Percentiles rank a stretch among this genome's conserved stretches.
These are phyloP conservation scores for Populus simonii DNA, from an alignment of 345 rosid species.

Conservation along the genomic window DNA sequence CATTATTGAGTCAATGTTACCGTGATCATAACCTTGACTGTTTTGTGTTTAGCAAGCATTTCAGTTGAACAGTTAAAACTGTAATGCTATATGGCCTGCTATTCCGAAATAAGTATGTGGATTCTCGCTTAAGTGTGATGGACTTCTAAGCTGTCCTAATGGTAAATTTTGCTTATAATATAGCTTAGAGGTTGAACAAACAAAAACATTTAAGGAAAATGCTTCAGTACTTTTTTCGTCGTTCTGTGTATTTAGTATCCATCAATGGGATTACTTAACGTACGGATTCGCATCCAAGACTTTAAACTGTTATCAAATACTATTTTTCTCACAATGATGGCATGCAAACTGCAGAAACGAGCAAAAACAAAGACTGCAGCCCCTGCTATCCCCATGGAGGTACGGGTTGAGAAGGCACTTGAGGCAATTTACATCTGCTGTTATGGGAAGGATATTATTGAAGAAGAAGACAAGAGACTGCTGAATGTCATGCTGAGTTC, in stretches of 20 bases:
- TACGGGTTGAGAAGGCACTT: conserved; percentile 75
- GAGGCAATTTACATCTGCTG: conserved; percentile 83
- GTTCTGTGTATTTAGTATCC: too few relatives aligned
- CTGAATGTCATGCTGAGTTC: conserved; percentile 54
- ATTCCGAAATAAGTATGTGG: too few relatives aligned
- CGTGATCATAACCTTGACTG: too few relatives aligned
- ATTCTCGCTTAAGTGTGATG: too few relatives aligned
- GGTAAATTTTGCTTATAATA: too few relatives aligned
- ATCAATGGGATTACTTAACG: neutral
- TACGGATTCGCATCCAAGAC: neutral
- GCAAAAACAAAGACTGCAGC: conserved; percentile 54
- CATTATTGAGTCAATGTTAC: too few relatives aligned
- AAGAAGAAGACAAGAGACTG: conserved; percentile 71
- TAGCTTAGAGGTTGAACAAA: too few relatives aligned
- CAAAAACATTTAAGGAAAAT: too few relatives aligned
- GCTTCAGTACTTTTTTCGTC: neutral
- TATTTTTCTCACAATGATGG: neutral
- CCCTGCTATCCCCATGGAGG: conserved; percentile 72
- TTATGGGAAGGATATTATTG: conserved; percentile 64
- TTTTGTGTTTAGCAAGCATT: too few relatives aligned
- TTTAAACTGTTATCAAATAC: neutral
- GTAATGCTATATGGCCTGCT: too few relatives aligned
- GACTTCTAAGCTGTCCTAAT: too few relatives aligned
- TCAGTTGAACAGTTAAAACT: too few relatives aligned
- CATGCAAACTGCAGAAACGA: conserved; percentile 55